Base-by-base conservation (phyloP, 2,329 filamentous ascomycete genomes). In the Diaporthe helianthi region DNA sequence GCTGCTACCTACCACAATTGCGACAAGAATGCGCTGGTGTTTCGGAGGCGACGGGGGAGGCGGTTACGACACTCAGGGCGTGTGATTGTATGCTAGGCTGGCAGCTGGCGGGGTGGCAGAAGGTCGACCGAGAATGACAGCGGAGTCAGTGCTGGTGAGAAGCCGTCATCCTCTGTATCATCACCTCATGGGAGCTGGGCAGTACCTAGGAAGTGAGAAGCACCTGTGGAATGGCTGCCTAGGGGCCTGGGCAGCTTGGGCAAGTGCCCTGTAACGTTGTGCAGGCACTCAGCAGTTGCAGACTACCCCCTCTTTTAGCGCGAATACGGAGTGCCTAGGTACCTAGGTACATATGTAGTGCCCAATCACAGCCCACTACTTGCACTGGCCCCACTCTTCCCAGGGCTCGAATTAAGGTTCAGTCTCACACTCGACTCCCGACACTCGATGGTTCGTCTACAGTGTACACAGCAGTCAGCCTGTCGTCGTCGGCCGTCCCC, bases 281-380 rank as follows among this genome's bases (percentile, higher is more conserved):
- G 36, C 47, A 47, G 26, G 55, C 9, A 31, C 38, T 60, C 38
- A 19, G 36, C 58, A 61, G 58, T 61, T 61, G 58, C 58, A 55
- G 38, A 29, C 29, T 41, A 46, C 41, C 65, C 65, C 65, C 52
- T 58, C 52, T 67, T 58, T 67, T 67, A 67, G 65, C 65, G 65
- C 49, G 44, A 49, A 47, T 31, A 58, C 29, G 64, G n/a, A 38
- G 17, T n/a, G n/a, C n/a, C n/a, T n/a, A n/a, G n/a, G n/a, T n/a
- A n/a, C n/a, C n/a, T n/a, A n/a, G n/a, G n/a, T n/a, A n/a, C n/a
- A n/a, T n/a, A n/a, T n/a, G n/a, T 29, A 38, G 44, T 38, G 54
- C 44, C 65, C 65, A 67, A 67, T 67, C 65, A 67, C 44, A 58
- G 52, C 41, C 53, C 53, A 58, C 54, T 44, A 33, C 65, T 49